A percentile compares a stretch with the other conserved stretches of the same genome.
phyloP scores from a whole-genome alignment of 1,284 basidiomycete genomes.

The Ceraceosorus guamensis region DNA sequence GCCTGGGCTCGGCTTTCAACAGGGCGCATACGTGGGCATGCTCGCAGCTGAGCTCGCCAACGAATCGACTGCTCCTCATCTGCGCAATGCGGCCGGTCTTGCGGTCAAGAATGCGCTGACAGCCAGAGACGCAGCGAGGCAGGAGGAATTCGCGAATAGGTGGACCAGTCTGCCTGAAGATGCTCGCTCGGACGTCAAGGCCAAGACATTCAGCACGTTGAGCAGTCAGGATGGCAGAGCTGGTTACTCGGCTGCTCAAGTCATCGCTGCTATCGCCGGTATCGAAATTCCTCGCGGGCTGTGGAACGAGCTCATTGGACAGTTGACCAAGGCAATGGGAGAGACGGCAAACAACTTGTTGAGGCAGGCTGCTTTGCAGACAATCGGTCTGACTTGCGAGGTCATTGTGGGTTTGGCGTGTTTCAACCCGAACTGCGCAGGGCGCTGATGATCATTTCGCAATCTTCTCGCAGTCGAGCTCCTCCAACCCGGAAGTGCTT shows the following conservation, averaged over 20 bases:
- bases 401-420: constrained; percentile 62
- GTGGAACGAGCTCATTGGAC: constrained; percentile 84
- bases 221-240: constrained; percentile 67
- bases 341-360: constrained; percentile 69
- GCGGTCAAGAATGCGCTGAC: constrained; percentile 93
- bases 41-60: constrained; percentile 41
- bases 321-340: constrained; percentile 78
- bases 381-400: constrained; percentile 96
- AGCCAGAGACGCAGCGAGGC: constrained; percentile 68
- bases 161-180: constrained; percentile 71
- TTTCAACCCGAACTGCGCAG: no score
- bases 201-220: constrained; percentile 74
- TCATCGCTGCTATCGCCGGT: constrained; percentile 84
- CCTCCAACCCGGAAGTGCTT: constrained; percentile 59
- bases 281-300: constrained; percentile 80
- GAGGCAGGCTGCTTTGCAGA: constrained; percentile 80
- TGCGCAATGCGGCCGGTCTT: constrained; percentile 87
- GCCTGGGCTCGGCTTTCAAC: background rate
- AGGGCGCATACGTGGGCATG: constrained; percentile 39
- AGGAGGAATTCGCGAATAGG: constrained; percentile 37
- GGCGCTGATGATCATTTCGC: no score
- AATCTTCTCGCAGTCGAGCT: background rate
- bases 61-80: constrained; percentile 54
- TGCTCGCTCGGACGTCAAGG: constrained; percentile 76
- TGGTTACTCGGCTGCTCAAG: constrained; percentile 81